Evolutionary conservation across 2,329 filamentous ascomycete genomes (phyloP).

Genomic region (Cladosporium sp.): DNA sequence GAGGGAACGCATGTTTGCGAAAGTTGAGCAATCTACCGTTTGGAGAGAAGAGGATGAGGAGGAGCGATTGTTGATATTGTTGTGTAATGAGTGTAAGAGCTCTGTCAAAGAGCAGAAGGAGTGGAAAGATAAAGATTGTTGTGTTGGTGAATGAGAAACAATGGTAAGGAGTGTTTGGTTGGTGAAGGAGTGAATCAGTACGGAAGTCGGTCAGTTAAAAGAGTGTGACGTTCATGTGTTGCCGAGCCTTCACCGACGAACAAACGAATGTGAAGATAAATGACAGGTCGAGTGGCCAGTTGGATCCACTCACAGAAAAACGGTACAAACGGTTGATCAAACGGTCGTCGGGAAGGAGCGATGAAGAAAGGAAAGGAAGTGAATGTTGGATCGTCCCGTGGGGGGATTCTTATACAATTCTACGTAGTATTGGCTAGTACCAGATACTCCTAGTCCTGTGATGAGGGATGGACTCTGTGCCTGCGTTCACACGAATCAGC

Average conservation of each 20-base stretch:
- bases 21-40: background rate
- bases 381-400: background rate
- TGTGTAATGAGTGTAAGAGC: background rate
- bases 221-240: background rate
- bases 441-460: constrained; percentile 91
- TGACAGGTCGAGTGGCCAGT: background rate
- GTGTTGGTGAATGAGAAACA: background rate
- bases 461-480: constrained; percentile 56
- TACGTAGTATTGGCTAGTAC: constrained; percentile 58
- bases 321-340: background rate
- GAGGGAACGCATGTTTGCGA: background rate
- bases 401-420: background rate
- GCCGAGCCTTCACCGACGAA: background rate
- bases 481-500: constrained; percentile 30
- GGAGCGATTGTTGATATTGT: background rate
- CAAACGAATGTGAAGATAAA: background rate
- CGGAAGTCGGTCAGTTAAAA: background rate
- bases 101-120: background rate
- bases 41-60: background rate
- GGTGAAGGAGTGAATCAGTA: background rate
- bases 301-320: constrained; percentile 3
- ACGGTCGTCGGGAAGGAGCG: background rate
- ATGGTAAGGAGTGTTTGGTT: background rate
- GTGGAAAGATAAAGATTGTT: background rate
- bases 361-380: background rate